Evolutionary conservation across 2,329 filamentous ascomycete species (phyloP).

Genomic region (Trichoderma guizhouense): DNA sequence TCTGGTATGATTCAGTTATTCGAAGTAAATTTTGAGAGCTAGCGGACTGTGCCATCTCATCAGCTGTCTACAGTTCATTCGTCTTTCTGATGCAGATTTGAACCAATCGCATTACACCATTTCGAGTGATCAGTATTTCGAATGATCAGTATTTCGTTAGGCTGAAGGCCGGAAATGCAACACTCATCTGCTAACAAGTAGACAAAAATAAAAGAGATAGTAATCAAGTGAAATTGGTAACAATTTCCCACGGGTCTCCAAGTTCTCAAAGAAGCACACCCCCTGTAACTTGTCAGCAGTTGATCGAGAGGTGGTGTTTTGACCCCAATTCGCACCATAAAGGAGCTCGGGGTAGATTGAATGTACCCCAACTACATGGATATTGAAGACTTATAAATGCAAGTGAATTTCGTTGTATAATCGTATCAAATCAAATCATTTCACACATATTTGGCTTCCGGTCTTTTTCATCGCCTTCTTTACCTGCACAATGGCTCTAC

Average conservation of each 20-base stretch:
- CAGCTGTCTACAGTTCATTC: not conserved
- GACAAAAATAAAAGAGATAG: not conserved
- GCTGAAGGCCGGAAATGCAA: not conserved
- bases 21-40: not conserved
- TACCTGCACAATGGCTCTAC: not conserved
- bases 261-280: not conserved
- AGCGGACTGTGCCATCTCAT: not conserved
- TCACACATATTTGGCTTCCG: not conserved
- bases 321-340: not conserved
- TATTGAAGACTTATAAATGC: not conserved
- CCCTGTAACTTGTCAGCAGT: not conserved
- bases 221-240: not conserved
- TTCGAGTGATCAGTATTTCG: not conserved
- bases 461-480: not conserved
- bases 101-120: not conserved
- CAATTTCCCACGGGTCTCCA: not conserved
- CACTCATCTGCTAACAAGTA: not conserved
- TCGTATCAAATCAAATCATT: too few species aligned
- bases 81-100: not conserved
- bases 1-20: not conserved
- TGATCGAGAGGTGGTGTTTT: not conserved
- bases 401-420: not conserved
- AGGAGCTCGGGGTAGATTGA: not conserved
- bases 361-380: not conserved
- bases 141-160: not conserved